Evolutionary conservation across 23 red algal genomes (phyloP).

Genomic region (Chondrus crispus): DNA sequence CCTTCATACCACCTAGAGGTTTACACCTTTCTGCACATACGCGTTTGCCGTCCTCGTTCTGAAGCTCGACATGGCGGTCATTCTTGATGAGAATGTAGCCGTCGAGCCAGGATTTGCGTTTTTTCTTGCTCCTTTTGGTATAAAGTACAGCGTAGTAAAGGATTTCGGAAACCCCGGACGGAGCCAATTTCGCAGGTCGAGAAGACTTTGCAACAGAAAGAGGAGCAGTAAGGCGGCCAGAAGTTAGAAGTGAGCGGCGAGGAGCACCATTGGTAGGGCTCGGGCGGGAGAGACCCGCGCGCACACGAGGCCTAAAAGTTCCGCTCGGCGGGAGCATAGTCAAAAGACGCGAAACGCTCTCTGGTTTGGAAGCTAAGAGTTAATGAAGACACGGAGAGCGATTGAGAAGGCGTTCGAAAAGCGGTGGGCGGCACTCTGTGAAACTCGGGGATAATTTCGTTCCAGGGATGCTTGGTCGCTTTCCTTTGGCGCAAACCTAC

Average conservation of each 20-base stretch:
- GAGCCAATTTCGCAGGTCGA: too few relatives aligned
- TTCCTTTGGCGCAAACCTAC: background rate
- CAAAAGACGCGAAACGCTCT: too few relatives aligned
- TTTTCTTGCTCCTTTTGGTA: constrained; percentile 66
- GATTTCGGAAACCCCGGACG: too few relatives aligned
- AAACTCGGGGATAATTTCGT: too few relatives aligned
- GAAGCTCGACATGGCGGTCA: constrained; percentile 37
- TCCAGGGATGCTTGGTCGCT: background rate
- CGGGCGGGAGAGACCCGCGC: background rate
- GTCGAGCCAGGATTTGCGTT: constrained; percentile 64
- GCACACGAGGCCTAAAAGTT: background rate
- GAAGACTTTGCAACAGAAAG: too few relatives aligned
- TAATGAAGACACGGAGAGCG: too few relatives aligned
- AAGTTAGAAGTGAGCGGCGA: background rate
- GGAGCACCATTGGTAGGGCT: background rate
- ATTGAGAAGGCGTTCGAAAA: too few relatives aligned
- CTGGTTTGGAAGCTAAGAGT: too few relatives aligned
- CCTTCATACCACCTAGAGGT: constrained; percentile 55
- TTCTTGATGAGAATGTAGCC: constrained; percentile 42
- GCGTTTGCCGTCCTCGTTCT: constrained; percentile 55
- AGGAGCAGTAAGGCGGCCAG: background rate
- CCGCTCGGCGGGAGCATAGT: background rate
- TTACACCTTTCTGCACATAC: constrained; percentile 9
- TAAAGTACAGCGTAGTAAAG: constrained; percentile 65
- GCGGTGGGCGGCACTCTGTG: too few relatives aligned